phyloP scores from a whole-genome alignment of 352 stramenopile species.

The Phytophthora lateralis region DNA sequence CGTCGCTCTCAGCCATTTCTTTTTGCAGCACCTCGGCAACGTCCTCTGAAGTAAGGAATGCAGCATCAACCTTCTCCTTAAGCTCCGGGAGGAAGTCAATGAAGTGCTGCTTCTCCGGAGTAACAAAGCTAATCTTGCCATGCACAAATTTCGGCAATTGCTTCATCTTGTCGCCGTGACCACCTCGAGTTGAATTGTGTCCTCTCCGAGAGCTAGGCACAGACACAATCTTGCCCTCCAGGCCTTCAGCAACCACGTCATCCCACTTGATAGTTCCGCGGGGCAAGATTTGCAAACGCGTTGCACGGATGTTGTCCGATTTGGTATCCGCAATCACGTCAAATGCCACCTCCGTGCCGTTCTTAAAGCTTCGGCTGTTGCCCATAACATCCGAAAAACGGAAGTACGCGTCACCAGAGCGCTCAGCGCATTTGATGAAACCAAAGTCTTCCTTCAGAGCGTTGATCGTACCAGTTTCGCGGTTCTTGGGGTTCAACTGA shows the following conservation, averaged over 20 bases:
- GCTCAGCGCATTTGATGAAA: conserved; percentile 83
- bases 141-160: conserved; percentile 37
- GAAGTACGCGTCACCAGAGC: conserved; percentile 75
- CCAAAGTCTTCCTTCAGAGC: conserved; percentile 82
- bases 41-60: conserved; percentile 38
- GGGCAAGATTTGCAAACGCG: conserved; percentile 62
- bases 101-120: conserved; percentile 47
- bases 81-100: conserved; percentile 67
- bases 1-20: conserved; percentile 18
- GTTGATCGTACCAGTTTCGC: conserved; percentile 69
- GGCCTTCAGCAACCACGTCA: conserved; percentile 38
- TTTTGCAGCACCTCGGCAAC: conserved; percentile 15
- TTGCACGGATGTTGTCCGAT: conserved; percentile 60
- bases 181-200: conserved; percentile 31
- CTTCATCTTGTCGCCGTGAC: conserved; percentile 38
- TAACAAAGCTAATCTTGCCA: conserved; percentile 50
- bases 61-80: conserved; percentile 61
- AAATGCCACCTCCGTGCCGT: conserved; percentile 74
- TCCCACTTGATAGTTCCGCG: conserved; percentile 74
- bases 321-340: conserved; percentile 59
- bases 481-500: conserved; percentile 66
- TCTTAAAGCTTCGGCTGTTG: conserved; percentile 48
- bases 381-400: conserved; percentile 80
- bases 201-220: conserved; percentile 42
- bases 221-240: conserved; percentile 53